Base-by-base conservation (phyloP, 192 early-diverging fungal species). In the Coemansia sp. region DNA sequence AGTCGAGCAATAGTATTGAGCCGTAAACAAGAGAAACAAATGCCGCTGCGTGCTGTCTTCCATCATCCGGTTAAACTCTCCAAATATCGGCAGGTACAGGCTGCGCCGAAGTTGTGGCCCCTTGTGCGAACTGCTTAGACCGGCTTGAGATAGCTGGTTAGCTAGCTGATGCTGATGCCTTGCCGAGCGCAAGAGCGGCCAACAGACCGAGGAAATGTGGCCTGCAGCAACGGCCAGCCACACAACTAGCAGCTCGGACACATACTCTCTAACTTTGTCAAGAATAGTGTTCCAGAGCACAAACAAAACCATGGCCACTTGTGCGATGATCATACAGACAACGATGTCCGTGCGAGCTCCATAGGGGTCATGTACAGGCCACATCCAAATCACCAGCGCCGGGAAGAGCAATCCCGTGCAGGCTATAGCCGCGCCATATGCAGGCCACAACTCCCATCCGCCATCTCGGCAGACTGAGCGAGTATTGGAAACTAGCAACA, bases 381-480 rank as follows among this genome's bases (percentile, higher is more conserved):
- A 81, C 33, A 81, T 51, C n/a, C 40, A 40, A 21, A 61, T 36
- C 29, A 59, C 39, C 16, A 81, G 59, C 17, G 36, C 69, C n/a
- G 73, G 69, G 33, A 73, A 75, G 17, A 69, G 44, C 3, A 71
- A 48, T 4, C 59, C 78, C 35, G 45, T 36, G 19, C 39, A 64
- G 5, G 56, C 45, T 29, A 69, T 48, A 14, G 78, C 68, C 13
- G 66, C 44, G 33, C 73, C 64, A 39, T 81, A 81, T 3, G 67
- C 69, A 6, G 67, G 67, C 78, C 78, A 81, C 63, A 69, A 31
- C 17, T 56, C 70, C 78, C 78, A 81, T 13, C 73, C 69, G 29
- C 45, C 59, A 13, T 54, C 63, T 10, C 45, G n/a, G 34, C 78
- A 80, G 0, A 70, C 66, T 46, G 50, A 19, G n/a, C 36, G 67